Evolutionary conservation across 2,329 filamentous ascomycete species (phyloP), one percentile per base, ranked within the genome.

Genomic region (Claviceps arundinis): DNA sequence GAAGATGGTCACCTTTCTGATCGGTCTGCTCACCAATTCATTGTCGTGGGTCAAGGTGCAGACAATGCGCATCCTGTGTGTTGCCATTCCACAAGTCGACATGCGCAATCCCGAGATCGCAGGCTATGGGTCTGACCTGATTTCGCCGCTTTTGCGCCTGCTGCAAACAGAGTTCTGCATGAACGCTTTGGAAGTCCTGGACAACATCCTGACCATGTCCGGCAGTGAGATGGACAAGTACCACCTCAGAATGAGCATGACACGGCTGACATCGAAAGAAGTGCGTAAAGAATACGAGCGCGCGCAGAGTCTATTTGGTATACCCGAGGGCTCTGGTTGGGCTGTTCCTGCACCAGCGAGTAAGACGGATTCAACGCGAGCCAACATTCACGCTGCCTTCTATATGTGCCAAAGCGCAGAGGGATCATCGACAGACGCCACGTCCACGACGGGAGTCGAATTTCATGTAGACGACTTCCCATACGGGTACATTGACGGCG

Each of bases 161-260:
- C 70, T 98, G 41, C 90, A 96, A 64, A 96, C 91, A 1, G 89
- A 95, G 55, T 90, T 90, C 61, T 97, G 90, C 65, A 89, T 93
- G 66, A 86, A 95, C 62, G 93, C 93, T 11, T 73, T 98, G 9
- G 82, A 89, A 57, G 91, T 98, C 1, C 73, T 98, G 54, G 93
- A 98, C 66, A 87, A 91, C 57, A 93, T 97, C 60, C 95, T 96
- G 79, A 88, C 87, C 30, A 91, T 97, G 73, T 89, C 89, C 0
- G 87, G 88, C 4, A 89, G 87, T 37, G 86, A 91, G 1, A 89
- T 95, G 77, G 93, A 97, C 66, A 89, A 87, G 60, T 89, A 96
- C 60, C 89, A 97, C 63, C 72, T 98, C 54, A 82, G 93, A 41
- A 98, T 98, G 94, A 97, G 91, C 67, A 96, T 98, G 89, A 90